Base-by-base conservation (phyloP, 371 early-diverging fungal genomes). In the Dinochytrium kinnereticum region DNA sequence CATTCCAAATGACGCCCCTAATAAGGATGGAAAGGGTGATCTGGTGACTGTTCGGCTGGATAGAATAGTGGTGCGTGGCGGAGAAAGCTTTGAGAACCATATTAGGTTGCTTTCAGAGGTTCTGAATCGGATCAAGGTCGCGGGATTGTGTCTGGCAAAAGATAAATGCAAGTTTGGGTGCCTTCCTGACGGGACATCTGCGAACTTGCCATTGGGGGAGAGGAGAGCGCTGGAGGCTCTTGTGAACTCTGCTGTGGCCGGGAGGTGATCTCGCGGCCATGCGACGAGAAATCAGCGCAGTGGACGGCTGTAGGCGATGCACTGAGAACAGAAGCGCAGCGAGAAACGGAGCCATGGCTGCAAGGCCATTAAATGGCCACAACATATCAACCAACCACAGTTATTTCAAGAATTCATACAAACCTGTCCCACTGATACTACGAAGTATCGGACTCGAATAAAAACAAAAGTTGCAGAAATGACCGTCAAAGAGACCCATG, bases 81-180 rank as follows among this genome's bases (percentile, higher is more conserved):
- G 49, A 10, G 66, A 19, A 5, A 34, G 24, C 38, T 40, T 40
- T 66, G 44, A 66, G 28, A 44, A 66, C 49, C 66, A 66, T 44
- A 1, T 66, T 15, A 38, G 66, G 44, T 21, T 66, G 2, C 28
- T 66, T 7, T 38, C 66, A 19, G 66, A 66, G 44, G 66, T 66
- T 21, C 2, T 66, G 24, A 37, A 37, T 26, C 38, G 66, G 2
- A 37, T 66, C 38, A 66, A 40, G 66, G 30, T 66, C 24, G 5
- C 66, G 5, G 66, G 66, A 15, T 5, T 66, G 38, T 15, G n/a
- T 15, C 30, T 66, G 24, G 5, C 66, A 26, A 24, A 10, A 28
- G 66, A 66, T 5, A 26, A 44, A 2, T 66, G 66, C 44, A 3
- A 30, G 19, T 10, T 66, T 30, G 66, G 40, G 13, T 10, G 38